A percentile compares a stretch with the other conserved stretches of the same genome.
Evolutionary conservation across 148 eudicot genomes (phyloP).

Genomic region (Spergularia marina): DNA sequence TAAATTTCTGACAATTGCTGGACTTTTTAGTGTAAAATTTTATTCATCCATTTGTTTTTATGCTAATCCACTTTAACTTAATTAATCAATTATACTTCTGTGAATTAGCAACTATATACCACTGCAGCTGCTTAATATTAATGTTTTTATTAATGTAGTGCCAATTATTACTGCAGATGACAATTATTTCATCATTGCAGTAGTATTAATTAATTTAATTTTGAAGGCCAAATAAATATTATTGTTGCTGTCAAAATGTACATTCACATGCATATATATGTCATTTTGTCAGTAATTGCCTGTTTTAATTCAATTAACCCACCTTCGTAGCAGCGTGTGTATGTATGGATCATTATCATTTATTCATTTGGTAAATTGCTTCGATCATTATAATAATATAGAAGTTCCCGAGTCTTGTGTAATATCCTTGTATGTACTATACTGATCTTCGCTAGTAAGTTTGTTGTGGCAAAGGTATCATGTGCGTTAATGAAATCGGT

Average conservation of each 20-base stretch:
- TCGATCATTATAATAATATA: no score
- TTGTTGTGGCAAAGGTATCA: no score
- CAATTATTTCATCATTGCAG: slow-evolving; percentile 22
- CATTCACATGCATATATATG: slow-evolving; percentile 22
- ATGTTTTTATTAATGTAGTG: slow-evolving; percentile 9
- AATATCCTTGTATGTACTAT: no score
- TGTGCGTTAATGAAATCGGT: no score
- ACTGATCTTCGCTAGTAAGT: no score
- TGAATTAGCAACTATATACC: slow-evolving; percentile 2
- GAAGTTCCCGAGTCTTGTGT: no score
- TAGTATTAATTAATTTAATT: neutral
- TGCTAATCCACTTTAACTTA: neutral
- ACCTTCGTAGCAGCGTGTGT: no score
- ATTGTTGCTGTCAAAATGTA: slow-evolving; percentile 26
- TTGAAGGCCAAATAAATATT: neutral
- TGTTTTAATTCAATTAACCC: slow-evolving; percentile 1
- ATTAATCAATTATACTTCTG: slow-evolving; percentile 7
- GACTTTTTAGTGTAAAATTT: neutral
- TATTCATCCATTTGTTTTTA: slow-evolving; percentile 17
- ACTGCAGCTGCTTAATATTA: neutral
- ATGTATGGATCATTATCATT: no score
- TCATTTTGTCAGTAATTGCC: neutral
- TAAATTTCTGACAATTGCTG: slow-evolving; percentile 34
- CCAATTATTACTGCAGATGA: slow-evolving; percentile 29
- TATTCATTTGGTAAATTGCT: no score